Evolutionary conservation across 192 early-diverging fungal species (phyloP).

Genomic region (Haplosporangium gracile): DNA sequence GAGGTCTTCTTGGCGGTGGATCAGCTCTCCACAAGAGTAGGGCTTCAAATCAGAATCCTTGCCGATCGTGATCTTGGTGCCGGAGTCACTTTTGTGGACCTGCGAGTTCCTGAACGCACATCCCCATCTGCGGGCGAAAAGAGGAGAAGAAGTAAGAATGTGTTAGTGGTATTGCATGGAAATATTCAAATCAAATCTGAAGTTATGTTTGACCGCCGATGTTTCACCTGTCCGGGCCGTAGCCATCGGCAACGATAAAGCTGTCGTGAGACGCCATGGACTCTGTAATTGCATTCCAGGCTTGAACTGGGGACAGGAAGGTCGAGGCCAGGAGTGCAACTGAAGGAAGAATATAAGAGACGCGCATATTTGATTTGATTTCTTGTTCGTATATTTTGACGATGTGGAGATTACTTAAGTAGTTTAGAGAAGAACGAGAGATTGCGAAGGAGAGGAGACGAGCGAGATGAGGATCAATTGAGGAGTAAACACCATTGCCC

Average conservation of each 20-base stretch:
- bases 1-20: slow-evolving; percentile 23
- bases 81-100: slow-evolving; percentile 18
- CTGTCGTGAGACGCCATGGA: slow-evolving; percentile 18
- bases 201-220: not conserved
- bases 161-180: not conserved
- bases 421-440: not conserved
- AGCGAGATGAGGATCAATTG: not conserved
- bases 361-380: not conserved
- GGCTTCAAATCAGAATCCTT: slow-evolving; percentile 46
- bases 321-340: slow-evolving; percentile 13
- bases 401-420: not conserved
- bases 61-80: slow-evolving; percentile 46
- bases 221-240: slow-evolving; percentile 36
- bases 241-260: slow-evolving; percentile 38
- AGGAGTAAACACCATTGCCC: not conserved
- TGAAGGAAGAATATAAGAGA: slow-evolving; percentile 9
- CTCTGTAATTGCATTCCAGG: slow-evolving; percentile 8
- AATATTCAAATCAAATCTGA: not conserved
- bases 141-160: not conserved
- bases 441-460: too few relatives aligned
- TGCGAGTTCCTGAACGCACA: slow-evolving; percentile 39
- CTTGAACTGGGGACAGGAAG: slow-evolving; percentile 11
- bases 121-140: slow-evolving; percentile 29
- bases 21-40: slow-evolving; percentile 45
- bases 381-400: not conserved